A percentile compares a stretch with the other conserved stretches of the same genome.
phyloP scores from a whole-genome alignment of 140 eudicot genomes.

The Flaveria floridana region DNA sequence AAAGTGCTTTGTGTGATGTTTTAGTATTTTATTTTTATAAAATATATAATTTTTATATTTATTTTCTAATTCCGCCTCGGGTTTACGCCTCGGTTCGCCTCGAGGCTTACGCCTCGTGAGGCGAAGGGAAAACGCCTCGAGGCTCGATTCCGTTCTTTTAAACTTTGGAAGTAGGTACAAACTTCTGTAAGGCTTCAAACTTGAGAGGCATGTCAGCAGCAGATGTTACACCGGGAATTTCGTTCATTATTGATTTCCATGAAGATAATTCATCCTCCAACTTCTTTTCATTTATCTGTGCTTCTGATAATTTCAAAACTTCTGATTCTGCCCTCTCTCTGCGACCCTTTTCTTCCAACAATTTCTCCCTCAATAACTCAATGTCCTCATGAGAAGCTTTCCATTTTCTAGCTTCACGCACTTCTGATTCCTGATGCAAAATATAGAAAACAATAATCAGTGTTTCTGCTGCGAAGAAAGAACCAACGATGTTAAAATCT shows the following conservation, averaged over 20 bases:
- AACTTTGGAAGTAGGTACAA: slow-evolving; percentile 26
- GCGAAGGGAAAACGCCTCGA: slow-evolving; percentile 23
- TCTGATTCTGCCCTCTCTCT: slow-evolving; percentile 85
- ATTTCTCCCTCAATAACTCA: slow-evolving; percentile 77
- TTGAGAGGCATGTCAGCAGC: slow-evolving; percentile 72
- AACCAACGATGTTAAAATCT: not conserved
- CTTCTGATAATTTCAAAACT: slow-evolving; percentile 52
- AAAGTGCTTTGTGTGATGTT: not conserved
- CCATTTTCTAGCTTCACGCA: slow-evolving; percentile 80
- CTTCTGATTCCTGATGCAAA: slow-evolving; percentile 78
- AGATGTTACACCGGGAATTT: slow-evolving; percentile 85
- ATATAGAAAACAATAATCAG: slow-evolving; percentile 12
- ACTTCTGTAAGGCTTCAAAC: slow-evolving; percentile 84
- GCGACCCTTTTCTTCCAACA: slow-evolving; percentile 67
- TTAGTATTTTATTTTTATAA: too few species aligned
- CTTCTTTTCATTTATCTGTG: slow-evolving; percentile 48
- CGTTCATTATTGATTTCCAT: slow-evolving; percentile 68
- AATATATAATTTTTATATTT: too few species aligned
- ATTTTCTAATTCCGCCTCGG: slow-evolving; percentile 2
- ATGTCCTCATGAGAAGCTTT: slow-evolving; percentile 76
- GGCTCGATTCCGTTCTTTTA: slow-evolving; percentile 8
- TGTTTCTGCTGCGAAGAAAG: not conserved
- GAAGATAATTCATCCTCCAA: slow-evolving; percentile 79
- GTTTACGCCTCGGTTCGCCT: slow-evolving; percentile 27
- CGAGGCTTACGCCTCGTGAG: slow-evolving; percentile 37